Conservation (phyloP, 225 moss, liverwort and hornwort species). For the Physcomitrellopsis africana region DNA sequence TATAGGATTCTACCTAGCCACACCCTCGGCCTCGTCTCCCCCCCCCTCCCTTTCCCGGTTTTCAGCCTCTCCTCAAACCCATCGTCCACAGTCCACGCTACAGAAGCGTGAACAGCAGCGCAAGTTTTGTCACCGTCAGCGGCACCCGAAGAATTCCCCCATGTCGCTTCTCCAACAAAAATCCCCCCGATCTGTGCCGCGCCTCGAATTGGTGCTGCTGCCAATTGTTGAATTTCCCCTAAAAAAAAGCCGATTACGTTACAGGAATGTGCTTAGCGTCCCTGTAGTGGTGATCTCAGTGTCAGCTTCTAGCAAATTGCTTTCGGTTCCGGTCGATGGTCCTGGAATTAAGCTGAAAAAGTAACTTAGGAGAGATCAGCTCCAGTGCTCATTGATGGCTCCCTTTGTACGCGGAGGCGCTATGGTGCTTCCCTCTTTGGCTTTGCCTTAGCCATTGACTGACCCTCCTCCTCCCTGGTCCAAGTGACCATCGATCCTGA, state of each 20-base stretch:
- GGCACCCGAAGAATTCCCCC: constrained; percentile 30
- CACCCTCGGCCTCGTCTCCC: constrained; percentile 21
- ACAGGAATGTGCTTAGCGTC: neutral
- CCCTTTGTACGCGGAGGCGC: too few species aligned
- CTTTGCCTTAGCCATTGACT: too few species aligned
- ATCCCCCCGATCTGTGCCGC: constrained; percentile 38
- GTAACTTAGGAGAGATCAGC: too few species aligned
- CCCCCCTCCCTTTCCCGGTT: too few species aligned
- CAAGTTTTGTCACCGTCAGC: neutral
- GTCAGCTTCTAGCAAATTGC: constrained; percentile 26
- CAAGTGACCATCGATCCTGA: too few species aligned
- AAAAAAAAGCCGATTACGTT: constrained; percentile 23
- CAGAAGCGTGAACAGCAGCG: too few species aligned
- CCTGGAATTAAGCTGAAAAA: neutral
- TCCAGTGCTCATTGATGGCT: too few species aligned
- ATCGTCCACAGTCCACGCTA: constrained; percentile 6
- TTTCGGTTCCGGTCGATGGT: neutral
- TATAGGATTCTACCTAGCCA: constrained; percentile 22
- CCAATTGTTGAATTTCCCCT: constrained; percentile 25
- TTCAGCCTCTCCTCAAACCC: neutral
- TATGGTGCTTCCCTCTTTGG: too few species aligned
- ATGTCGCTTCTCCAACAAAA: constrained; percentile 31
- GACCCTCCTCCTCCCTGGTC: too few species aligned
- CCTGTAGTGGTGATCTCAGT: neutral
- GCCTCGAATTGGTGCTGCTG: constrained; percentile 31